Evolutionary conservation across 2,329 filamentous ascomycete species (phyloP), one percentile per base, ranked within the genome.

Genomic region (Venturia carpophila): DNA sequence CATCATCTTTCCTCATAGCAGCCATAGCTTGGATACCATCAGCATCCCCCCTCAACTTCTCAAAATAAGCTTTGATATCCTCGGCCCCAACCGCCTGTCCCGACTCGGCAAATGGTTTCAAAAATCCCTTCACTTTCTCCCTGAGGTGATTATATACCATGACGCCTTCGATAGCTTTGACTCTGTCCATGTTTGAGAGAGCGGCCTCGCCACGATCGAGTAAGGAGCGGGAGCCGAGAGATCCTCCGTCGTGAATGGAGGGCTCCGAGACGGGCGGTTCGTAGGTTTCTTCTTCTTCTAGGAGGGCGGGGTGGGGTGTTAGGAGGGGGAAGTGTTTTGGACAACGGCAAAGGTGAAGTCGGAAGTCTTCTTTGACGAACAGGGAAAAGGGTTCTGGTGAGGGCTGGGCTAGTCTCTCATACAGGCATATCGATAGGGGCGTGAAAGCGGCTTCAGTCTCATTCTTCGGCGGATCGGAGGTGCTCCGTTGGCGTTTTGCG

Each of bases 121-220:
- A 85, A 74, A 99, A 97, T 0, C 88, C 87, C 80, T 93, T 96
- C n/a, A 99, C 86, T 73, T 93, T 92, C 72, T 97, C 92, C 73
- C 95, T 94, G 67, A 99, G 83, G 71, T 96, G 89, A 71, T 97
- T 97, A 77, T 97, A 99, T 0, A 92, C 93, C 92, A 97, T 97
- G 58, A 96, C 93, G 19, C 94, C 94, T 75, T 99, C 76, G 65
- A 99, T 96, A 5, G 94, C 94, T 17, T 88, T 84, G 9, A 97
- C 93, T 1, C 94, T 89, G 73, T 99, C 94, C 65, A 99, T 87
- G 71, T 91, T 95, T 73, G 87, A 91, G 37, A 99, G 83, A 0
- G 92, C 93, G 60, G 91, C 93, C 78, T 99, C 94, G 60, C 94
- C 94, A 21, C 92, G 90, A 62, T 97, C 92, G 42, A 95, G 86